Evolutionary conservation across 2,329 filamentous ascomycete species (phyloP).

Genomic region (Neofusicoccum parvum): DNA sequence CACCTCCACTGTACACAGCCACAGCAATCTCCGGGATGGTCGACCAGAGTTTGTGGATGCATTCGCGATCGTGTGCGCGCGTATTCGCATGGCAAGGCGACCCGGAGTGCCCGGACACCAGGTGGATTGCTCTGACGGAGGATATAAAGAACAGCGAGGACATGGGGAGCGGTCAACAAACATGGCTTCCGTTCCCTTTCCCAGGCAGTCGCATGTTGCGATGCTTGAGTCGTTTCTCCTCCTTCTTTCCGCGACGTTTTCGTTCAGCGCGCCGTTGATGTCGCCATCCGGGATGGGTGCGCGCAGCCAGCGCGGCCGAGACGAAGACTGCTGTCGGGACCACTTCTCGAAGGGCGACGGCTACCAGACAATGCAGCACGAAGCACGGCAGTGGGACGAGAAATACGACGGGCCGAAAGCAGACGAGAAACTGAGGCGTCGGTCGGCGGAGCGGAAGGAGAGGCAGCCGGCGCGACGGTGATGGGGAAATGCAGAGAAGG

Average conservation of each 20-base stretch:
- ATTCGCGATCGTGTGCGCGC: too few species aligned
- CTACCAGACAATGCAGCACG: too few species aligned
- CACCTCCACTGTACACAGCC: too few species aligned
- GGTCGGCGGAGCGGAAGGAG: neutral
- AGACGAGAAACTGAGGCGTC: neutral
- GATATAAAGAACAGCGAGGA: too few species aligned
- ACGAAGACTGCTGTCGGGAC: neutral
- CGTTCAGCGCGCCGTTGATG: neutral
- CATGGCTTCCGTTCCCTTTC: too few species aligned
- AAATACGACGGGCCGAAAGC: neutral
- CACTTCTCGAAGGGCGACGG: neutral
- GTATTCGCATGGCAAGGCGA: too few species aligned
- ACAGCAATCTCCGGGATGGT: too few species aligned
- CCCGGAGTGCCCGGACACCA: too few species aligned
- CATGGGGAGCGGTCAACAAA: too few species aligned
- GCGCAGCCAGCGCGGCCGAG: too few species aligned
- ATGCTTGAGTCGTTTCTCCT: neutral
- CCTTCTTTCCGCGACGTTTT: neutral
- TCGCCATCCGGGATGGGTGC: neutral
- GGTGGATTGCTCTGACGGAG: too few species aligned
- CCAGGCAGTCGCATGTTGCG: neutral
- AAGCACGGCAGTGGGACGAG: neutral
- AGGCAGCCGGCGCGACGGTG: neutral
- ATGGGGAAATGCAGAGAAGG: neutral
- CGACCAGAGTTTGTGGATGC: too few species aligned